Conservation (phyloP, 345 rosid species). For the Clausena lansium region DNA sequence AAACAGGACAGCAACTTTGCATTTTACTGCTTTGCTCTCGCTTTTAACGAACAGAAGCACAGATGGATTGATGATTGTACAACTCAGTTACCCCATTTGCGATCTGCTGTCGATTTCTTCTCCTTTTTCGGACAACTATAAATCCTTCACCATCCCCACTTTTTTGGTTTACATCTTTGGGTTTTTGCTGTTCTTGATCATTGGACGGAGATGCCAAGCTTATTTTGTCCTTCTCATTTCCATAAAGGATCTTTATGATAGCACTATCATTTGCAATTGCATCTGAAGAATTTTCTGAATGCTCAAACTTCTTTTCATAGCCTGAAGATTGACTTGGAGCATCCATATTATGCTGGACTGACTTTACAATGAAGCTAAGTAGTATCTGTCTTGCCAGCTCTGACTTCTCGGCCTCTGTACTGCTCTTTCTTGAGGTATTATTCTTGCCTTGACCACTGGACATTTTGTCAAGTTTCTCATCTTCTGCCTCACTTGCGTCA, state of each 20-base stretch:
- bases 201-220: slow-evolving; percentile 13
- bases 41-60: slow-evolving; percentile 51
- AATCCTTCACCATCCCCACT: slow-evolving; percentile 67
- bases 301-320: slow-evolving; percentile 27
- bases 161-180: slow-evolving; percentile 24
- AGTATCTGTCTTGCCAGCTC: slow-evolving; percentile 74
- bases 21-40: neutral
- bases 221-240: slow-evolving; percentile 38
- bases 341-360: slow-evolving; percentile 48
- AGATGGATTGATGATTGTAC: slow-evolving; percentile 63
- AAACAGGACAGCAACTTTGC: neutral
- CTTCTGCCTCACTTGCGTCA: slow-evolving; percentile 24
- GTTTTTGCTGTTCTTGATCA: slow-evolving; percentile 22
- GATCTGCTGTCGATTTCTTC: slow-evolving; percentile 60
- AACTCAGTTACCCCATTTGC: slow-evolving; percentile 39
- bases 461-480: slow-evolving; percentile 22
- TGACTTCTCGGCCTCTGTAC: slow-evolving; percentile 42
- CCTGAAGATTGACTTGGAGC: slow-evolving; percentile 24
- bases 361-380: slow-evolving; percentile 67
- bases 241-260: slow-evolving; percentile 43
- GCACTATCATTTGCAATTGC: slow-evolving; percentile 54
- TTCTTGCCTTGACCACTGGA: slow-evolving; percentile 17
- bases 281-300: slow-evolving; percentile 39
- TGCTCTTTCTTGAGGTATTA: slow-evolving; percentile 25
- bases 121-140: slow-evolving; percentile 54